Conservation (phyloP, 2,329 filamentous ascomycete species). For the Monosporascus sp. region DNA sequence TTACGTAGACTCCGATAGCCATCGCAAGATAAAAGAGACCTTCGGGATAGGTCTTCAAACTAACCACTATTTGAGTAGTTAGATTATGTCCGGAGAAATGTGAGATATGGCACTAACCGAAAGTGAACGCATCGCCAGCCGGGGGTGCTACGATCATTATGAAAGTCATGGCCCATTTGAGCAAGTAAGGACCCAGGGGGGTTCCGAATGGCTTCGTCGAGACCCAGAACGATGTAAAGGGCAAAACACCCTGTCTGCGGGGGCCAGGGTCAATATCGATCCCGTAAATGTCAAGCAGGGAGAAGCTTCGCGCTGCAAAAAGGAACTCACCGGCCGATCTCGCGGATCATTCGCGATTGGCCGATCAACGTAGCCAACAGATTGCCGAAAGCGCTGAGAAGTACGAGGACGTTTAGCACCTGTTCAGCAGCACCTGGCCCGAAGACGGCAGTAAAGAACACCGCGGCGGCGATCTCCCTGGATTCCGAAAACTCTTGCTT, state of each 20-base stretch:
- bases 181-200: conserved; percentile 50
- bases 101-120: conserved; percentile 33
- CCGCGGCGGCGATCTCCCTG: conserved; percentile 46
- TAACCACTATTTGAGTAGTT: conserved; percentile 41
- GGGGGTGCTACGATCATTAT: conserved; percentile 57
- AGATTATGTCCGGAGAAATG: background rate
- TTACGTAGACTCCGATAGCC: conserved; percentile 49
- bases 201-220: conserved; percentile 59
- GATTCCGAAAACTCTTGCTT: conserved; percentile 46
- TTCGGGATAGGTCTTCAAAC: conserved; percentile 52
- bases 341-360: conserved; percentile 51
- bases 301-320: background rate
- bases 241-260: conserved; percentile 52
- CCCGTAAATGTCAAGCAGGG: too few species aligned
- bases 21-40: conserved; percentile 54
- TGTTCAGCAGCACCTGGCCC: conserved; percentile 41
- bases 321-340: conserved; percentile 45
- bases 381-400: conserved; percentile 54
- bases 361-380: conserved; percentile 50
- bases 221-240: conserved; percentile 54
- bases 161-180: conserved; percentile 52
- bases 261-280: background rate
- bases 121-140: conserved; percentile 60
- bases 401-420: conserved; percentile 52
- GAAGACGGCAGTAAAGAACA: conserved; percentile 56